These are phyloP conservation scores for Xylariales sp. DNA, from an alignment of 2,329 filamentous ascomycete species.

Conservation along the genomic window DNA sequence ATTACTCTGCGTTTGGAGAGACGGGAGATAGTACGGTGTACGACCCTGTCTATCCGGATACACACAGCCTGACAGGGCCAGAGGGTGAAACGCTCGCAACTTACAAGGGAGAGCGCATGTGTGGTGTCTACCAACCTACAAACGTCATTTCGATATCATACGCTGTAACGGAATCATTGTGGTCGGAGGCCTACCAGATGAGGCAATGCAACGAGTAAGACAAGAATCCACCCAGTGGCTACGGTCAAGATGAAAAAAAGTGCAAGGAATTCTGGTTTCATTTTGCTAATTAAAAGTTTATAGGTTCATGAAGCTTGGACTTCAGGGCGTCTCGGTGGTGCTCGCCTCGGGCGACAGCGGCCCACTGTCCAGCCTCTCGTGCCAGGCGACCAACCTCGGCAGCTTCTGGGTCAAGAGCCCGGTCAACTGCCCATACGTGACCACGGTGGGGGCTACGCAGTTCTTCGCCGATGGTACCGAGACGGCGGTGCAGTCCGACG, in stretches of 20 bases:
- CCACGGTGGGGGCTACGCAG: constrained; percentile 18
- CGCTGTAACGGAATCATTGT: constrained; percentile 43
- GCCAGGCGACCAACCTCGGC: constrained; percentile 4
- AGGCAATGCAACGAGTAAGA: constrained; percentile 47
- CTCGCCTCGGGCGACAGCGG: constrained; percentile 10
- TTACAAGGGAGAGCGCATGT: constrained; percentile 36
- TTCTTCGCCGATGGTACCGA: background rate
- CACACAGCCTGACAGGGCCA: constrained; percentile 30
- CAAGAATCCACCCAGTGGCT: background rate
- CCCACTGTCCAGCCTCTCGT: constrained; percentile 6
- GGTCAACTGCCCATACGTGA: constrained; percentile 32
- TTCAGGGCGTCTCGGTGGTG: constrained; percentile 9
- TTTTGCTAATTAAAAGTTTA: background rate
- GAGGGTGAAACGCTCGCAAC: constrained; percentile 30
- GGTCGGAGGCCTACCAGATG: constrained; percentile 39
- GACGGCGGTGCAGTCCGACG: constrained; percentile 15
- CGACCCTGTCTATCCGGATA: constrained; percentile 38
- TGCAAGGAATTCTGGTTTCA: background rate
- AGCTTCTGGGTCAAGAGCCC: background rate
- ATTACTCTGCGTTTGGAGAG: constrained; percentile 42
- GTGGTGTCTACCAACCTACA: constrained; percentile 36
- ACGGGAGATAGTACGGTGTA: constrained; percentile 38
- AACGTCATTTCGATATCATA: constrained; percentile 52
- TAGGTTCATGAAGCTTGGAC: constrained; percentile 41
- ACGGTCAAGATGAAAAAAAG: no score